These are phyloP conservation scores for Colletotrichum sp. DNA, from an alignment of 2,329 filamentous ascomycete genomes.

Conservation along the genomic window DNA sequence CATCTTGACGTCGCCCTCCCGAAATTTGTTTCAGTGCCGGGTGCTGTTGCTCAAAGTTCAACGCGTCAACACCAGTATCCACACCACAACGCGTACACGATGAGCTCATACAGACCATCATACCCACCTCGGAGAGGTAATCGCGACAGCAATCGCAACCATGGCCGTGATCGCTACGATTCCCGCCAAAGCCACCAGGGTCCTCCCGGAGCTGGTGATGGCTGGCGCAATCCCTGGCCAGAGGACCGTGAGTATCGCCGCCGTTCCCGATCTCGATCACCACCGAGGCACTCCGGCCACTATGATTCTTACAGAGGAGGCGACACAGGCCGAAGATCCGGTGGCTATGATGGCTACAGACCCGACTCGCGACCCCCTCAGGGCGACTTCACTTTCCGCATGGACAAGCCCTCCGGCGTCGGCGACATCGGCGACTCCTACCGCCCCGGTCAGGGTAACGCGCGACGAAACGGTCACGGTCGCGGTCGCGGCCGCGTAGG, in stretches of 20 bases:
- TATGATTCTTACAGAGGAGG: constrained; percentile 15
- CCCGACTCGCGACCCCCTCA: constrained; percentile 41
- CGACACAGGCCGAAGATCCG: constrained; percentile 11
- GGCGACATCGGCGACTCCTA: constrained; percentile 38
- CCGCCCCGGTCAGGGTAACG: constrained; percentile 25
- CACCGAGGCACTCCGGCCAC: neutral
- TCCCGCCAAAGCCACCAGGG: neutral
- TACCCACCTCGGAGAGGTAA: constrained; percentile 9
- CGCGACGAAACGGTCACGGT: constrained; percentile 3
- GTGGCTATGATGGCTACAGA: constrained; percentile 31
- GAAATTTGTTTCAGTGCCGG: neutral
- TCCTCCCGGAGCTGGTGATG: constrained; percentile 2
- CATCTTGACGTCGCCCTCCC: constrained; percentile 1
- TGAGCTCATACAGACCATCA: constrained; percentile 19
- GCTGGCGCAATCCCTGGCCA: constrained; percentile 12
- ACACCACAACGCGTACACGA: constrained; percentile 14
- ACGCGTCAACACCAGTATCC: constrained; percentile 20
- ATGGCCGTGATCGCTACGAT: neutral
- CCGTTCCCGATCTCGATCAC: constrained; percentile 2
- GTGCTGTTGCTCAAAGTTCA: neutral
- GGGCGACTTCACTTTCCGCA: constrained; percentile 61
- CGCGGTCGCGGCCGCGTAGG: constrained; percentile 22
- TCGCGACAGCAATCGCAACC: constrained; percentile 4
- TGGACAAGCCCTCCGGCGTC: constrained; percentile 56
- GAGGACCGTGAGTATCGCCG: constrained; percentile 19